Evolutionary conservation across 352 stramenopile species (phyloP).

Genomic region (Hyaloperonospora brassicae): DNA sequence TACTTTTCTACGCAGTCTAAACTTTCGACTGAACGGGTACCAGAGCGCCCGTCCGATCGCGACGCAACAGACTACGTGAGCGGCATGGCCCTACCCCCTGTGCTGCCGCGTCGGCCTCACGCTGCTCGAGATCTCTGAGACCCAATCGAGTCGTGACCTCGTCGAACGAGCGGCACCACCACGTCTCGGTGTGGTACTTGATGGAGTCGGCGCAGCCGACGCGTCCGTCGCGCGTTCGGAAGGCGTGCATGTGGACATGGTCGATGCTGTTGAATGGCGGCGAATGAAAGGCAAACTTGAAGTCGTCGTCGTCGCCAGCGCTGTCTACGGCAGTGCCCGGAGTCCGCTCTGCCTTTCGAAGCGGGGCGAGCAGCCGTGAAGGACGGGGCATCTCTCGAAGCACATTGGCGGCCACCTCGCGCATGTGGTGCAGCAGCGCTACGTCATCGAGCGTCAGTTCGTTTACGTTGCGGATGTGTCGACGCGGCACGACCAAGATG

Average conservation of each 20-base stretch:
- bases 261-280: conserved; percentile 87
- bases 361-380: conserved; percentile 12
- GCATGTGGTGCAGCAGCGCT: conserved; percentile 60
- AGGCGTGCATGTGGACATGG: conserved; percentile 86
- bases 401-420: conserved; percentile 48
- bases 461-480: conserved; percentile 84
- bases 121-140: conserved; percentile 12
- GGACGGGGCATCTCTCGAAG: conserved; percentile 35
- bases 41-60: conserved; percentile 10
- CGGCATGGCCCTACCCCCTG: conserved; percentile 14
- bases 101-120: conserved; percentile 7
- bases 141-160: conserved; percentile 50
- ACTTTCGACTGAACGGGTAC: conserved; percentile 20
- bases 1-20: conserved; percentile 16
- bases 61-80: conserved; percentile 10
- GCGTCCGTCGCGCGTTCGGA: conserved; percentile 46
- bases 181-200: conserved; percentile 82
- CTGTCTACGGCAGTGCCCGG: conserved; percentile 11
- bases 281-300: conserved; percentile 76
- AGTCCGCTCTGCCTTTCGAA: conserved; percentile 13
- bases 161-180: conserved; percentile 81
- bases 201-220: conserved; percentile 64
- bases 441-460: conserved; percentile 53
- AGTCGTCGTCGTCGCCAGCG: conserved; percentile 33
- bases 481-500: conserved; percentile 73